Evolutionary conservation across 2,329 filamentous ascomycete genomes (phyloP), one percentile per base, ranked within the genome.

Genomic region (Ampelomyces quisqualis): DNA sequence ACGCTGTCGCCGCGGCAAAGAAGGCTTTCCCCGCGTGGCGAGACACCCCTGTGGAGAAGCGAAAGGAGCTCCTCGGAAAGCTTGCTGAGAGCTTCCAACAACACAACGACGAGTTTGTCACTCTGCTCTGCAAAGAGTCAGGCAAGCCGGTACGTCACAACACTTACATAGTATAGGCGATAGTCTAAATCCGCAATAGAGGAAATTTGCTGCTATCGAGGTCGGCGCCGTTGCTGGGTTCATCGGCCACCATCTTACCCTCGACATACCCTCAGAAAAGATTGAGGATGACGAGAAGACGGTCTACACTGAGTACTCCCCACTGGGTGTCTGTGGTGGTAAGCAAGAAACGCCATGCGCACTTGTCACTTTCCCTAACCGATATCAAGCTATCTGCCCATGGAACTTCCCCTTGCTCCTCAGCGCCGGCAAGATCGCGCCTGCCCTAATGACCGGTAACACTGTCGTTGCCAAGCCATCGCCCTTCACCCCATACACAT

Each of bases 401-500:
- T 77, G 73, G 68, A 77, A 76, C 62, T 75, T 77, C 45, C 79
- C 80, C 4, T 60, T 83, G n/a, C 56, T 74, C 15, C 62, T 81
- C 2, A 72, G 70, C 5, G 58, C 73, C 7, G 71, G 72, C 38
- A 85, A 85, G 61, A 68, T 84, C 18, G 74, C 72, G 1, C 76
- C 79, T 0, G 77, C 78, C 2, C 57, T 85, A 0, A 47, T 82
- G 23, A 78, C 80, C 0, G 79, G 79, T 7, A 80, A 80, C 47
- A 63, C 67, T 10, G 64, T 81, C 28, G 78, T 82, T 35, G 60
- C 80, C 46, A 81, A 81, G 62, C 77, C 78, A 2, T 80, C 77
- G 28, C 73, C 60, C 45, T 81, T 76, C 58, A 80, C 79, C 0
- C 79, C 79, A 5, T 82, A 81, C 62, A 73, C 71, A 2, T 68